Evolutionary conservation across 1,284 basidiomycete species (phyloP).

Genomic region (Omphalotus olearius): DNA sequence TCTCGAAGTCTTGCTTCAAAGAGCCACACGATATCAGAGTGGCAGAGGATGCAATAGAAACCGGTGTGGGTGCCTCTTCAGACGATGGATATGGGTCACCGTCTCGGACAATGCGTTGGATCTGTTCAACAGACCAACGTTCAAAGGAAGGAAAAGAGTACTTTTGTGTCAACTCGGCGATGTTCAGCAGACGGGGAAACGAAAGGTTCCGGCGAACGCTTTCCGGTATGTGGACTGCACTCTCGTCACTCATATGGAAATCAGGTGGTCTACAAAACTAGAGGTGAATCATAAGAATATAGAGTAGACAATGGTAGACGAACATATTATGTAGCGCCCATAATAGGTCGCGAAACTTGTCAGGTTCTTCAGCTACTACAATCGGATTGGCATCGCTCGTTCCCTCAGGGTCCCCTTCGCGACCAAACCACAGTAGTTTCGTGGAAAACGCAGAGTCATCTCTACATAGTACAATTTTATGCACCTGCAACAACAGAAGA

Average conservation of each 20-base stretch:
- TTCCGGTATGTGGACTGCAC: conserved; percentile 2
- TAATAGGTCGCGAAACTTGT: conserved; percentile 37
- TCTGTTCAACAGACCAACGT: conserved; percentile 33
- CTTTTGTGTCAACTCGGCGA: conserved; percentile 38
- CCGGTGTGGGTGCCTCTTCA: neutral
- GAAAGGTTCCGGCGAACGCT: neutral
- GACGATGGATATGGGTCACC: neutral
- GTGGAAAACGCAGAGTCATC: conserved; percentile 38
- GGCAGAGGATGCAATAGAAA: conserved; percentile 11
- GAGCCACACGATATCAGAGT: conserved; percentile 8
- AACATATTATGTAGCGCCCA: conserved; percentile 42
- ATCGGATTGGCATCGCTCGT: conserved; percentile 26
- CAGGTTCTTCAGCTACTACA: conserved; percentile 30
- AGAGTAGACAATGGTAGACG: conserved; percentile 15
- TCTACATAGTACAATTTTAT: conserved; percentile 31
- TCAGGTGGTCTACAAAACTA: conserved; percentile 16
- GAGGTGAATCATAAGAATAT: neutral
- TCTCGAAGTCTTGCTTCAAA: conserved; percentile 4
- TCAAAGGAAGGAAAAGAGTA: conserved; percentile 39
- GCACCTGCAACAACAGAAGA: conserved; percentile 25
- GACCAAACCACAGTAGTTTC: conserved; percentile 31
- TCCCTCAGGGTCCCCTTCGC: conserved; percentile 18
- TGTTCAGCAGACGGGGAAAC: conserved; percentile 29
- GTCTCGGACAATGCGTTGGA: conserved; percentile 24
- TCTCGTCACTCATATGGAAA: conserved; percentile 13